phyloP scores from a whole-genome alignment of 768 basidiomycete species.

The Mycena rosella region DNA sequence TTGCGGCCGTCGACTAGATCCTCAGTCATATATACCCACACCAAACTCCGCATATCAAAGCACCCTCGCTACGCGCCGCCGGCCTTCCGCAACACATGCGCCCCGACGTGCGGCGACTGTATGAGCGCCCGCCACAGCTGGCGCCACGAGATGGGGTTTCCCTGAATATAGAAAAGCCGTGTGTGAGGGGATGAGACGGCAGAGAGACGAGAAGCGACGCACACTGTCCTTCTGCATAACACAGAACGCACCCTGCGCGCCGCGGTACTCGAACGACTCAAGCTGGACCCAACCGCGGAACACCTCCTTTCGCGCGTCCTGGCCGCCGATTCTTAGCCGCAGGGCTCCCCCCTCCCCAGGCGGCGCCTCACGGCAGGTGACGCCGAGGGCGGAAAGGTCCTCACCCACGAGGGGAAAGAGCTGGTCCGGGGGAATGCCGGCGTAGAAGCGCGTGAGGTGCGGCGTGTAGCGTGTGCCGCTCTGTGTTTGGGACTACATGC shows the following conservation, averaged over 20 bases:
- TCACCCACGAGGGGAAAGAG: conserved; percentile 68
- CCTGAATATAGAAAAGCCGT: conserved; percentile 55
- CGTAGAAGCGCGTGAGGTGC: conserved; percentile 92
- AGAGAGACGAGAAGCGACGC: conserved; percentile 37
- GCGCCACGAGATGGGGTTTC: conserved; percentile 84
- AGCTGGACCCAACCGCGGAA: conserved; percentile 84
- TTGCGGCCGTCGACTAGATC: too few relatives aligned
- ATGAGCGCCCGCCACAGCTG: conserved; percentile 79
- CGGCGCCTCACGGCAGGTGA: conserved; percentile 62
- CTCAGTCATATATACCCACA: too few relatives aligned
- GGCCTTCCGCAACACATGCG: conserved; percentile 60
- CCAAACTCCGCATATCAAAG: too few relatives aligned
- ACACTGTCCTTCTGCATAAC: conserved; percentile 80
- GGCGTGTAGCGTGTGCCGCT: conserved; percentile 73
- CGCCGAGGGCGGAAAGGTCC: conserved; percentile 60
- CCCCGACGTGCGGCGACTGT: conserved; percentile 62
- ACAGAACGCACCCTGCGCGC: conserved; percentile 70
- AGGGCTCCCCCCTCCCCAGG: conserved; percentile 36
- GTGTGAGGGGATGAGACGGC: too few relatives aligned
- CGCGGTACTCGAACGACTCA: conserved; percentile 68
- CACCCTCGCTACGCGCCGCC: too few relatives aligned
- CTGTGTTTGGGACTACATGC: conserved; percentile 83
- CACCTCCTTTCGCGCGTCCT: conserved; percentile 70
- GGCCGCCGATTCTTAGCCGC: conserved; percentile 74
- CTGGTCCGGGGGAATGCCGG: conserved; percentile 60